phyloP scores from a whole-genome alignment of 495 filamentous ascomycete species.

The Aspergillus ellipticus region DNA sequence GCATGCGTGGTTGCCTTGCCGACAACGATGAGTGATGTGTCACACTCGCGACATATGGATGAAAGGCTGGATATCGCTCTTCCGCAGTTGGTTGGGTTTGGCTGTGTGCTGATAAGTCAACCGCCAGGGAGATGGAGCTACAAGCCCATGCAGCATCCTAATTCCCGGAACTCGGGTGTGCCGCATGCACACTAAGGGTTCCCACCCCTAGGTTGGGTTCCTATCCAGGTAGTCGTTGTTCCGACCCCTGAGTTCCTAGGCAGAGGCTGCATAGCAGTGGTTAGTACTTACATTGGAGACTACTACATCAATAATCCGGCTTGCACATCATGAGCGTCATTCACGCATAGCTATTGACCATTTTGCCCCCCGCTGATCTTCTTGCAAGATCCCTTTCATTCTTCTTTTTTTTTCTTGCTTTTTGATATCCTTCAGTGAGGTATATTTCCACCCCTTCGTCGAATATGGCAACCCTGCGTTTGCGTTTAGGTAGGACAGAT shows the following conservation, averaged over 20 bases:
- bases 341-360: background rate
- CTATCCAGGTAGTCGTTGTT: background rate
- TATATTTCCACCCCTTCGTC: background rate
- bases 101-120: background rate
- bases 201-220: background rate
- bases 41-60: conserved; percentile 9
- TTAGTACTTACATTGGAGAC: background rate
- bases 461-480: background rate
- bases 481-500: background rate
- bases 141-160: conserved; percentile 1
- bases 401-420: background rate
- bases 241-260: background rate
- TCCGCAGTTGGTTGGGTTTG: background rate
- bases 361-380: background rate
- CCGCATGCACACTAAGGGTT: conserved; percentile 3
- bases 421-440: background rate
- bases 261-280: background rate
- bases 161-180: conserved; percentile 11
- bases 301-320: background rate
- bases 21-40: conserved; percentile 19
- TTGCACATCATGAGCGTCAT: background rate
- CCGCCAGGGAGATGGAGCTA: background rate
- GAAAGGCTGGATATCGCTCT: background rate
- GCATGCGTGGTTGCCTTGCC: conserved; percentile 24
- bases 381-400: background rate